Conservation (phyloP, 352 stramenopile species). For the Phytophthora kernoviae region DNA sequence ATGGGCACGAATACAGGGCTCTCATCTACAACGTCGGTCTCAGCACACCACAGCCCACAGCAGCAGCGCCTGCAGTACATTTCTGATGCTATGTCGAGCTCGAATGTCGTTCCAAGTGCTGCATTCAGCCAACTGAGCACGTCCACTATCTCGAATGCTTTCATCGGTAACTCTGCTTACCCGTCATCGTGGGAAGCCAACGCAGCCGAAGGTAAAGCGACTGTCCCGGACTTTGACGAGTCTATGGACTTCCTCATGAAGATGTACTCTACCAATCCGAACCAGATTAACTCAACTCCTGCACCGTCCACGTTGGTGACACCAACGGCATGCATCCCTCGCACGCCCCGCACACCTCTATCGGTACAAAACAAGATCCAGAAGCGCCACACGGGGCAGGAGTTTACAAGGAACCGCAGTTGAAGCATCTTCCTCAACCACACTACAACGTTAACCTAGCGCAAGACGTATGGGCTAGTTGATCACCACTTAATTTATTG, state of each 20-base stretch:
- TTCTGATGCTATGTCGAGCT: conserved; percentile 12
- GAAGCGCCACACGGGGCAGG: conserved; percentile 28
- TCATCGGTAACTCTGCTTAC: conserved; percentile 39
- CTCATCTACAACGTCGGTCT: conserved; percentile 23
- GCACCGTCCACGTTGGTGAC: conserved; percentile 24
- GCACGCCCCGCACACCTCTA: conserved; percentile 23
- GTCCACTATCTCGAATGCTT: conserved; percentile 47
- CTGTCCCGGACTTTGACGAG: conserved; percentile 67
- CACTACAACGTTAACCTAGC: conserved; percentile 22
- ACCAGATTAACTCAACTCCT: conserved; percentile 30
- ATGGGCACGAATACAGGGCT: conserved; percentile 14
- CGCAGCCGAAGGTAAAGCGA: conserved; percentile 29
- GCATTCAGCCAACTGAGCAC: conserved; percentile 49
- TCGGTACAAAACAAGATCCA: conserved; percentile 6
- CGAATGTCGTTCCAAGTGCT: conserved; percentile 23
- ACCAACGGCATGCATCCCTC: conserved; percentile 29
- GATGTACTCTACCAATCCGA: conserved; percentile 62
- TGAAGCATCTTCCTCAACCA: conserved; percentile 16
- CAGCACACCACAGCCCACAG: conserved; percentile 12
- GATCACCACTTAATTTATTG: conserved; percentile 36
- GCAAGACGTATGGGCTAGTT: conserved; percentile 27
- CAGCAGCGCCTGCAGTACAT: conserved; percentile 18
- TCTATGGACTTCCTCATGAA: conserved; percentile 88
- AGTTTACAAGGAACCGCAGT: conserved; percentile 8
- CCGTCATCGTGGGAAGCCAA: conserved; percentile 34